Conservation (phyloP, 2,329 filamentous ascomycete genomes). For the Knufia petricola region DNA sequence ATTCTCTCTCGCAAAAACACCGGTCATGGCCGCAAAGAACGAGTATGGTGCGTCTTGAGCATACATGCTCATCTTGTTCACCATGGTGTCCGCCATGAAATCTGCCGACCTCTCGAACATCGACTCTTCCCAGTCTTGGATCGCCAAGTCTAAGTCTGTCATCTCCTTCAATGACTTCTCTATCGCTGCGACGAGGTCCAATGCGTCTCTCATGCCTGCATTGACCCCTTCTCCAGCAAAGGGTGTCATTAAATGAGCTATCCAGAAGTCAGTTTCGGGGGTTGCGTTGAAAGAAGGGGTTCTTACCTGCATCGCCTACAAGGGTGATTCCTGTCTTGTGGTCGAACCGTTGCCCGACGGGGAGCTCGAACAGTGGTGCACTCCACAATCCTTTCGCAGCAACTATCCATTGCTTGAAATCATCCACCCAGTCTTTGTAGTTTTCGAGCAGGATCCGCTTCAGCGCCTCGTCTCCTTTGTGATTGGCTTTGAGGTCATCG, state of each 20-base stretch:
- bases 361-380: constrained; percentile 22
- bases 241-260: constrained; percentile 25
- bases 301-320: constrained; percentile 26
- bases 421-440: constrained; percentile 19
- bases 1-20: constrained; percentile 11
- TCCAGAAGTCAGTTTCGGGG: no score
- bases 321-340: constrained; percentile 24
- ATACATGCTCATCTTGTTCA: constrained; percentile 23
- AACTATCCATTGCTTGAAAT: constrained; percentile 20
- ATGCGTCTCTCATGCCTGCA: constrained; percentile 25
- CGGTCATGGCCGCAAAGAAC: constrained; percentile 13
- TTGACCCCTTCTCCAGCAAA: constrained; percentile 28
- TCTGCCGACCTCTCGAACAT: constrained; percentile 23
- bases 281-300: no score
- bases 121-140: constrained; percentile 21
- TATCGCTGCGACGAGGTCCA: constrained; percentile 22
- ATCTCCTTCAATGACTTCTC: constrained; percentile 13
- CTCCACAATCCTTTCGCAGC: constrained; percentile 15
- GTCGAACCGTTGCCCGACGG: constrained; percentile 21
- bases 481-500: constrained; percentile 10
- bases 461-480: constrained; percentile 12
- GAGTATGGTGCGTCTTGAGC: constrained; percentile 18
- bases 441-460: constrained; percentile 19
- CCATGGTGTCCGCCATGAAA: constrained; percentile 20
- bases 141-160: constrained; percentile 18